A percentile compares a stretch with the other conserved stretches of the same genome.
Conservation (phyloP, 1,284 basidiomycete species). For the Apiotrichum domesticum region DNA sequence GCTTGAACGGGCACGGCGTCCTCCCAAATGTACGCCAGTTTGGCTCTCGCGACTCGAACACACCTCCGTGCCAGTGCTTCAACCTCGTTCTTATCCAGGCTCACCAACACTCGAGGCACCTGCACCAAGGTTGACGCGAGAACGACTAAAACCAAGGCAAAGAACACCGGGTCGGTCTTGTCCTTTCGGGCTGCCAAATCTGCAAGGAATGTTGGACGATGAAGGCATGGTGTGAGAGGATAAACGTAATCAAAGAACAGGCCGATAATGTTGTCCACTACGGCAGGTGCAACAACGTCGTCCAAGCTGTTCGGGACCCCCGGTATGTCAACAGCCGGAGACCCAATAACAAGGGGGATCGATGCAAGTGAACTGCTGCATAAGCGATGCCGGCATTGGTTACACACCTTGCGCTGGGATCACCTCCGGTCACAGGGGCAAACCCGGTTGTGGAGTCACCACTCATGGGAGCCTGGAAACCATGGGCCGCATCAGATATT, state of each 20-base stretch:
- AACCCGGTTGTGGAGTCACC: neutral
- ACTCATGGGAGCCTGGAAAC: slow-evolving; percentile 8
- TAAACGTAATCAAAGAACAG: slow-evolving; percentile 43
- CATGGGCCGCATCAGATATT: slow-evolving; percentile 32
- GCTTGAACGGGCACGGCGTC: slow-evolving; percentile 13
- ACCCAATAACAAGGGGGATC: slow-evolving; percentile 7
- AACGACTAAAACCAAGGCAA: slow-evolving; percentile 28
- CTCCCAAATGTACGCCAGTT: slow-evolving; percentile 35
- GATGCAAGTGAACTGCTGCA: neutral
- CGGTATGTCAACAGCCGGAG: slow-evolving; percentile 7
- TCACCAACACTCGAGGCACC: slow-evolving; percentile 32
- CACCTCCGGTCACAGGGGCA: neutral
- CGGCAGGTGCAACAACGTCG: slow-evolving; percentile 24
- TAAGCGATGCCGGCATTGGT: neutral
- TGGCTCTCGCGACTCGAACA: slow-evolving; percentile 27
- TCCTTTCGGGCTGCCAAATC: slow-evolving; percentile 28
- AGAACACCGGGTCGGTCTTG: slow-evolving; percentile 36
- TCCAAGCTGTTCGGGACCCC: slow-evolving; percentile 29
- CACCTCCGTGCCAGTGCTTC: slow-evolving; percentile 32
- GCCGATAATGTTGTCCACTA: slow-evolving; percentile 34
- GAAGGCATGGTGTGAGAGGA: slow-evolving; percentile 37
- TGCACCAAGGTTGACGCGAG: slow-evolving; percentile 39
- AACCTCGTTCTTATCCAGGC: slow-evolving; percentile 36
- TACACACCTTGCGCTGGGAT: neutral
- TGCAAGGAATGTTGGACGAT: slow-evolving; percentile 37